Percentiles rank a stretch among this genome's conserved stretches.
Conservation (phyloP, 192 early-diverging fungal genomes). For the Phycomyces blakesleeanus region DNA sequence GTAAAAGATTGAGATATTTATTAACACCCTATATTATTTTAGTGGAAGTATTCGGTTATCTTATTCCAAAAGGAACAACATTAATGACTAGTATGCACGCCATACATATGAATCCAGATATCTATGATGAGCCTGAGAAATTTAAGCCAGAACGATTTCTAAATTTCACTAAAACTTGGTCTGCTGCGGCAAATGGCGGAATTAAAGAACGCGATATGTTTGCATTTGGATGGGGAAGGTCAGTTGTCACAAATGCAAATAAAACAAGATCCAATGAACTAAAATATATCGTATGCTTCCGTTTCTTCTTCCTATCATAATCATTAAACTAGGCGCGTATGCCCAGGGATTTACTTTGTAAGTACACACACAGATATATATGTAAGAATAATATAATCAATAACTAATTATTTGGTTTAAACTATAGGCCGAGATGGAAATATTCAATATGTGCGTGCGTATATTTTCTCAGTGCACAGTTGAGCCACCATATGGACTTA, state of each 20-base stretch:
- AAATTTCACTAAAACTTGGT: not conserved
- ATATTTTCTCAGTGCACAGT: conserved; percentile 1
- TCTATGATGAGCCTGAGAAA: conserved; percentile 40
- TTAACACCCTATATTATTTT: not conserved
- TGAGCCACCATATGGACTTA: not conserved
- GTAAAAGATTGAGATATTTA: not conserved
- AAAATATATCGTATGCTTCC: too few relatives aligned
- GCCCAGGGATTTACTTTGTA: not conserved
- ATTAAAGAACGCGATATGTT: conserved; percentile 11
- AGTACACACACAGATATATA: not conserved
- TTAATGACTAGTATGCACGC: conserved; percentile 44
- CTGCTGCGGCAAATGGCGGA: conserved; percentile 14
- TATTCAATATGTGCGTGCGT: conserved; percentile 1
- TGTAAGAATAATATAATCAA: not conserved
- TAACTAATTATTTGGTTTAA: not conserved
- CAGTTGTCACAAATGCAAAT: too few relatives aligned
- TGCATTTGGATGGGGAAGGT: conserved; percentile 16
- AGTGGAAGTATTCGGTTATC: conserved; percentile 30
- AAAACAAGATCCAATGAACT: too few relatives aligned
- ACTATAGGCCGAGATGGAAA: conserved; percentile 4
- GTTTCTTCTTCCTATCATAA: too few relatives aligned
- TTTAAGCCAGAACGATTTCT: conserved; percentile 45
- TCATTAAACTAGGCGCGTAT: not conserved
- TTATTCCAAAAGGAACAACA: conserved; percentile 43
- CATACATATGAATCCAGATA: conserved; percentile 33